Evolutionary conservation across 2,329 filamentous ascomycete genomes (phyloP).

Genomic region (Mycosphaerelloides madeirae): DNA sequence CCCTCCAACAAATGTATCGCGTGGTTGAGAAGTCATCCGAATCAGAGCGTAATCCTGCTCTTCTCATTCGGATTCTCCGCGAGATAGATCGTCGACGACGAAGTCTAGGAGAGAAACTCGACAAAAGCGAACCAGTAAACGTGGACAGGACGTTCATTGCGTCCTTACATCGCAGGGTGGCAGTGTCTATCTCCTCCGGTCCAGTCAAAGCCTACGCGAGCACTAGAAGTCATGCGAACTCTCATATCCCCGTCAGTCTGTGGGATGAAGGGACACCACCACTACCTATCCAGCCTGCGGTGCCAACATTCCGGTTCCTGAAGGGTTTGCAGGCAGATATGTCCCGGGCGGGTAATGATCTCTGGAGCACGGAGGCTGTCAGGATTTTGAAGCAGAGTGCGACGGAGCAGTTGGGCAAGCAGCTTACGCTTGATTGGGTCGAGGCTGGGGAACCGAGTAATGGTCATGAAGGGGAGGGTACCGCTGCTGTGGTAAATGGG

Average conservation of each 20-base stretch:
- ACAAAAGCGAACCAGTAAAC: slow-evolving; percentile 1
- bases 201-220: slow-evolving; percentile 7
- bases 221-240: slow-evolving; percentile 1
- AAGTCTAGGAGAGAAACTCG: slow-evolving; percentile 12
- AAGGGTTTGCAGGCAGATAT: slow-evolving; percentile 62
- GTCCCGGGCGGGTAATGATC: slow-evolving; percentile 65
- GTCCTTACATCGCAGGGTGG: slow-evolving; percentile 60
- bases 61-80: slow-evolving; percentile 68
- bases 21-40: slow-evolving; percentile 11
- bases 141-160: slow-evolving; percentile 51
- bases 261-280: slow-evolving; percentile 76
- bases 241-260: slow-evolving; percentile 52
- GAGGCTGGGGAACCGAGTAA: no score
- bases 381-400: slow-evolving; percentile 57
- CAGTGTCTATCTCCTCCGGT: slow-evolving; percentile 44
- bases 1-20: slow-evolving; percentile 17
- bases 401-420: slow-evolving; percentile 46
- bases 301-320: slow-evolving; percentile 67
- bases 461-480: slow-evolving; percentile 12
- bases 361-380: slow-evolving; percentile 73
- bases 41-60: slow-evolving; percentile 33
- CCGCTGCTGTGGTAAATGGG: slow-evolving; percentile 13
- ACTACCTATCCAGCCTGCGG: slow-evolving; percentile 74
- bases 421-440: slow-evolving; percentile 31
- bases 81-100: slow-evolving; percentile 67